Evolutionary conservation across 352 stramenopile species (phyloP), one percentile per base, ranked within the genome.

Genomic region (Pythium dissotocum): DNA sequence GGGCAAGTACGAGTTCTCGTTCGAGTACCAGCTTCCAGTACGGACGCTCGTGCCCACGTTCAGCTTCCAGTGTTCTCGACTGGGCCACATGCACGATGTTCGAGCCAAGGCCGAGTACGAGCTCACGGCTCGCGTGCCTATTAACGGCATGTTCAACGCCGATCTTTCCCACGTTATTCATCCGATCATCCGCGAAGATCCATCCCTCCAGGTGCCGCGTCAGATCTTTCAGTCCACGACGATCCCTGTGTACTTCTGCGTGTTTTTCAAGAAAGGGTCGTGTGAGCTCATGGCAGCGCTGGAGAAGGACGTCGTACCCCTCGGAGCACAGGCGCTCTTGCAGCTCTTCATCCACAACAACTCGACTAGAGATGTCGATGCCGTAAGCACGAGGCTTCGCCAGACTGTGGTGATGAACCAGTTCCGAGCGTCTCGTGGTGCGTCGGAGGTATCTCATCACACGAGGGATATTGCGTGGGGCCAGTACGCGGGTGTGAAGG

Each of bases 321-420:
- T 64, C 7, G 58, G 58, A 16, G 58, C 44, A 2, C 30, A 48
- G n/a, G 58, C 58, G n/a, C 30, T 36, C 28, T 44, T 57, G 9
- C 33, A 64, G 9, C 40, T 56, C 16, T 42, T 57, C 18, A 24
- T 64, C 28, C 28, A 64, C 18, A 64, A 64, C 28, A 46, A 64
- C 28, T 64, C 58, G 30, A 57, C 58, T 7, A 44, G 48, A 9
- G 26, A 24, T 14, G 58, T 64, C 6, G 32, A 38, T 14, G 26
- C 30, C 44, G 44, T 64, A 18, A 6, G 33, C 28, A 57, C 58
- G 18, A 56, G 21, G 32, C 58, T 64, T 18, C 28, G n/a, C 16
- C 58, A 64, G 42, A 64, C 44, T 33, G 58, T 64, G 16, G 52
- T 49, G 26, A 12, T 64, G 6, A 64, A 64, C 28, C 33, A 64